Conservation (phyloP, 2,329 filamentous ascomycete genomes). For the Pleoardoris graminearum region DNA sequence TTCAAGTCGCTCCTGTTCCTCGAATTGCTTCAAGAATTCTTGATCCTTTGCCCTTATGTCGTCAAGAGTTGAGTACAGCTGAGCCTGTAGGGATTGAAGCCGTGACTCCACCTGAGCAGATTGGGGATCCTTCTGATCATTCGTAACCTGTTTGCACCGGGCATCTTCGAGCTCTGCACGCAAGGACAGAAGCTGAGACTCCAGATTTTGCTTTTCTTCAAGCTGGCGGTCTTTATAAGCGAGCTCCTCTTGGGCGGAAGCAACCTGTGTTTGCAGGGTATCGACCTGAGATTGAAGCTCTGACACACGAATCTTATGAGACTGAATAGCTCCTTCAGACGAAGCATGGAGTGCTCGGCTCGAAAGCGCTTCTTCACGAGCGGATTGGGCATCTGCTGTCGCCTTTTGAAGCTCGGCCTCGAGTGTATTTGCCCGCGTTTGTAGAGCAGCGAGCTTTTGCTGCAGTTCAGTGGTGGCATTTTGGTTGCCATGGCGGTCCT, state of each 20-base stretch:
- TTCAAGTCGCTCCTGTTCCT: conserved; percentile 31
- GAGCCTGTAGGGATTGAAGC: conserved; percentile 20
- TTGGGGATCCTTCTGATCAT: conserved; percentile 9
- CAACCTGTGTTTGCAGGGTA: conserved; percentile 28
- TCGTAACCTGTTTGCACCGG: conserved; percentile 7
- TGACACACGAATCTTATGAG: conserved; percentile 17
- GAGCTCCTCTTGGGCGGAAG: conserved; percentile 31
- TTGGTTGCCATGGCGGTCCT: conserved; percentile 1
- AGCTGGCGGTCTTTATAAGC: conserved; percentile 33
- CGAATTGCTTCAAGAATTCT: conserved; percentile 26
- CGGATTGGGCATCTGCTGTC: conserved; percentile 27
- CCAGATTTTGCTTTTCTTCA: conserved; percentile 28
- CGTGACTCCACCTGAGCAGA: conserved; percentile 18
- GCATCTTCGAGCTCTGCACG: conserved; percentile 24
- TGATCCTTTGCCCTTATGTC: conserved; percentile 30
- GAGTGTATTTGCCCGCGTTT: conserved; percentile 29
- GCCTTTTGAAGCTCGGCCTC: conserved; percentile 32
- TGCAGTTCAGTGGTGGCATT: conserved; percentile 14
- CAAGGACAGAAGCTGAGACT: conserved; percentile 23
- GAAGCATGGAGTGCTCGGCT: conserved; percentile 13
- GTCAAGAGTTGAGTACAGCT: conserved; percentile 25
- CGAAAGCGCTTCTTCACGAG: conserved; percentile 29
- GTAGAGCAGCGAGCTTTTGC: conserved; percentile 28
- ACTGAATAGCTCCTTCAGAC: conserved; percentile 12
- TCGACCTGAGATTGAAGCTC: conserved; percentile 30